phyloP scores from a whole-genome alignment of 768 basidiomycete genomes.

The Porphyrellus cyaneotinctus region DNA sequence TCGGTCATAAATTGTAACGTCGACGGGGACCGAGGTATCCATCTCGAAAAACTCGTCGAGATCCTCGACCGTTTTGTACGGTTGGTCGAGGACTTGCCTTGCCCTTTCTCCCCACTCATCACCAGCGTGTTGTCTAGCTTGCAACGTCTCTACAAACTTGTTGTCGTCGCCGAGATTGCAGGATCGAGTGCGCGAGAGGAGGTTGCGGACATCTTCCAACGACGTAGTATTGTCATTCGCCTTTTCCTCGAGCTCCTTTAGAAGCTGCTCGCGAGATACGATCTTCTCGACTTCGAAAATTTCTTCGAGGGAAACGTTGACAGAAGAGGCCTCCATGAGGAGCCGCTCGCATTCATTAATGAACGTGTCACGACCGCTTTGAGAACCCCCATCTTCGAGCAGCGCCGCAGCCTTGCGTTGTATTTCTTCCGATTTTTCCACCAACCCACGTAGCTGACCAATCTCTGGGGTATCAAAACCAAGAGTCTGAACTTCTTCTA shows the following conservation, averaged over 20 bases:
- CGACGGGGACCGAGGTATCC: constrained; percentile 66
- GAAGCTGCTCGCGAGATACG: constrained; percentile 72
- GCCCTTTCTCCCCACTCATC: constrained; percentile 76
- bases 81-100: constrained; percentile 58
- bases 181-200: constrained; percentile 63
- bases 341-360: constrained; percentile 69
- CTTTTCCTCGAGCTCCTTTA: constrained; percentile 70
- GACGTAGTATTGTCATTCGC: constrained; percentile 63
- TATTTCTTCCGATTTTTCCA: constrained; percentile 61
- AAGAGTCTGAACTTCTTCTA: constrained; percentile 69
- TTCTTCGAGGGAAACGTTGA: constrained; percentile 85
- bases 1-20: constrained; percentile 59
- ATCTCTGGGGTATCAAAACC: constrained; percentile 87
- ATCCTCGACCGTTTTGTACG: constrained; percentile 70
- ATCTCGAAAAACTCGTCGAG: constrained; percentile 68
- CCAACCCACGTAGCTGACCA: constrained; percentile 46
- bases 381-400: constrained; percentile 40
- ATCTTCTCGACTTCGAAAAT: constrained; percentile 74
- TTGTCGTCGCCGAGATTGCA: constrained; percentile 66
- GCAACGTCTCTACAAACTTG: constrained; percentile 58
- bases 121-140: constrained; percentile 62
- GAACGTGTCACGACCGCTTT: constrained; percentile 51
- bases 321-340: constrained; percentile 62
- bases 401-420: constrained; percentile 52
- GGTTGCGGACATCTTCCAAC: constrained; percentile 72